Base-by-base conservation (phyloP, 495 filamentous ascomycete genomes). In the Penicillium maclennaniae region DNA sequence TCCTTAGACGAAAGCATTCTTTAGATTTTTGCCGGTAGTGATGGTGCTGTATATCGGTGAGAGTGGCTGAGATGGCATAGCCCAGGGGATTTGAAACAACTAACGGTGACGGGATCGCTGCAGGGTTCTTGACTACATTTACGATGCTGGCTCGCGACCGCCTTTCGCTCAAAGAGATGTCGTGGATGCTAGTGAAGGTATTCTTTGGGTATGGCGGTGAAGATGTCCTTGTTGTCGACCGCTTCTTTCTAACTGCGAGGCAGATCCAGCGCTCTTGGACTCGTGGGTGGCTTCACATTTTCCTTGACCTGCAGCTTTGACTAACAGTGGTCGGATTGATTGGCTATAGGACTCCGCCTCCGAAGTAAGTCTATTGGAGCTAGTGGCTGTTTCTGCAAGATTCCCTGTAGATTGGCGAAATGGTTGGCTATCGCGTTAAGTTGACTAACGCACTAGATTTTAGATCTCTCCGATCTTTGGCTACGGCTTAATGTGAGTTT, bases 61-160 rank as follows among this genome's bases (percentile, higher is more conserved):
- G 65, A 57, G 48, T 56, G 45, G 44, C 56, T 55, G n/a, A 45
- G 48, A 45, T 40, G 10, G 49, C 52, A 47, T 45, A 54, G 43
- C 53, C 45, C 47, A 20, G 26, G 23, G 21, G 2, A 43, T 16
- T 1, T 44, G 45, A 43, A 42, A 41, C 39, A 19, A 17, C 56
- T 66, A 37, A 66, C 58, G 38, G n/a, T 43, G 27, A 15, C 60
- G 34, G 27, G 51, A 55, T 47, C 55, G 20, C 59, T 77, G 50
- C 56, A 87, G 91, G 92, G 53, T 97, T 96, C 73, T 71, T 96
- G 25, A 95, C 92, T 0, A 96, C 91, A 0, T 96, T 97, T 63
- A 87, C 88, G 1, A 83, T 96, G 54, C 81, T 97, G 50, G 92
- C 88, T 21, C 81, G 92, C 56, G 88, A 91, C 58, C 69, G 76